Evolutionary conservation across 805 yeast genomes (phyloP), one percentile per base, ranked within the genome.

Genomic region (Saturnispora gosingensis): DNA sequence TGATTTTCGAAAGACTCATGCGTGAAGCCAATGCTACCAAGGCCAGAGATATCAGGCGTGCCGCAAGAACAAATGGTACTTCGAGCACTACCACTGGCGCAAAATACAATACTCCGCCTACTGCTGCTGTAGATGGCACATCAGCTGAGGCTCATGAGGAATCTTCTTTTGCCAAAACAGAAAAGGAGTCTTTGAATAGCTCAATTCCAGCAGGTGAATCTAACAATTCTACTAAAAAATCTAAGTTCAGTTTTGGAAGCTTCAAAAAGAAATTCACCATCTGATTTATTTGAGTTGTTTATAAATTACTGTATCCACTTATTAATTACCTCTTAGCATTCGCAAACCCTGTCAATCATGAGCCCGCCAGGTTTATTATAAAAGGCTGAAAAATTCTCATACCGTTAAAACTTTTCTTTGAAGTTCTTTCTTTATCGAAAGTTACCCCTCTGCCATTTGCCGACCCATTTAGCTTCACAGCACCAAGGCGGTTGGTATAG

Each of bases 1-100:
- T 50, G 52, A 74, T 86, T 8, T 86, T 85, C 61, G 95, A 86
- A 67, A 86, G 83, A 35, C 52, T 69, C 40, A 62, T 67, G 67
- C 59, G 63, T 36, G 72, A 69, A 25, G 62, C 71, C 16, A 61
- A 59, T 43, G 58, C 59, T 46, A 54, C 57, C 11, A 65, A 58
- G 43, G 62, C 68, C 0, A 61, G 58, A 32, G 69, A 67, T 50
- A 44, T 65, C 16, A 64, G 59, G 45, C 56, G 62, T 42, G 58
- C 58, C 18, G 60, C 62, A 10, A 27, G 40, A 16, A 27, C 43
- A 4, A 18, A 20, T 11, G 24, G 16, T 18, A 18, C 35, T 7
- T 16, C 40, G 15, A 16, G 50, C 15, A 5, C 45, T 2, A 15
- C 48, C 9, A 20, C 48, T 13, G 5, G 49, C 8, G 36, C 43